Evolutionary conservation across 495 filamentous ascomycete genomes (phyloP).

Genomic region (Penicillium manginii): DNA sequence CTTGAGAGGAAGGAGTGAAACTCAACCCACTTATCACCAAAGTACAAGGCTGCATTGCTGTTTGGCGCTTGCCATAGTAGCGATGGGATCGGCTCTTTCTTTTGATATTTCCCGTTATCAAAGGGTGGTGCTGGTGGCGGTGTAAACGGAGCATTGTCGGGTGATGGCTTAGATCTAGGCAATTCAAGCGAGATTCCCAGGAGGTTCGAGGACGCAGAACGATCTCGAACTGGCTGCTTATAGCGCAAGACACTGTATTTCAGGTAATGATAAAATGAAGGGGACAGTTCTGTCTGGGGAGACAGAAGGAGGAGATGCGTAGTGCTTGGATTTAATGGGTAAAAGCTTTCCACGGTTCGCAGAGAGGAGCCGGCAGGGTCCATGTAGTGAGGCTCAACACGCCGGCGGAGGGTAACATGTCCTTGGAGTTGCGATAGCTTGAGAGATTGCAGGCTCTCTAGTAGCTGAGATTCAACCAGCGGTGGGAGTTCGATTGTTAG

Average conservation of each 20-base stretch:
- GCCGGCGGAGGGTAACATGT: conserved; percentile 69
- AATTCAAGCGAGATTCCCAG: conserved; percentile 78
- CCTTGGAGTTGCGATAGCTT: conserved; percentile 56
- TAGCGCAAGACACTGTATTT: conserved; percentile 76
- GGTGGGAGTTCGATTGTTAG: conserved; percentile 81
- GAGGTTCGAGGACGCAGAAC: conserved; percentile 53
- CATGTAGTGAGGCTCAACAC: conserved; percentile 59
- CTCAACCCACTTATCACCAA: conserved; percentile 82
- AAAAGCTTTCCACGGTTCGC: conserved; percentile 80
- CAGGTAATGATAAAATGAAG: conserved; percentile 79
- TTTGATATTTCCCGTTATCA: conserved; percentile 22
- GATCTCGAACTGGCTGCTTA: conserved; percentile 60
- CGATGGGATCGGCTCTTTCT: conserved; percentile 43
- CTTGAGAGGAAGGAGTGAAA: conserved; percentile 73
- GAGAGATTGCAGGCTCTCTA: conserved; percentile 61
- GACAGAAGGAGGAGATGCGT: conserved; percentile 80
- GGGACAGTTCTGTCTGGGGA: conserved; percentile 73
- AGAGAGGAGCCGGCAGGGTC: conserved; percentile 65
- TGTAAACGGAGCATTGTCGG: conserved; percentile 56
- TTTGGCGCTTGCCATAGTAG: conserved; percentile 85
- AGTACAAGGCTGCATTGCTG: conserved; percentile 77
- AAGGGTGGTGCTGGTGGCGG: conserved; percentile 38
- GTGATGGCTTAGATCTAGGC: conserved; percentile 59
- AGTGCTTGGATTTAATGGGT: conserved; percentile 60
- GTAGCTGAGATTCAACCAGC: conserved; percentile 62